A percentile compares a stretch with the other conserved stretches of the same genome.
Conservation (phyloP, 768 basidiomycete species). For the Agaricus sinodeliciosus region DNA sequence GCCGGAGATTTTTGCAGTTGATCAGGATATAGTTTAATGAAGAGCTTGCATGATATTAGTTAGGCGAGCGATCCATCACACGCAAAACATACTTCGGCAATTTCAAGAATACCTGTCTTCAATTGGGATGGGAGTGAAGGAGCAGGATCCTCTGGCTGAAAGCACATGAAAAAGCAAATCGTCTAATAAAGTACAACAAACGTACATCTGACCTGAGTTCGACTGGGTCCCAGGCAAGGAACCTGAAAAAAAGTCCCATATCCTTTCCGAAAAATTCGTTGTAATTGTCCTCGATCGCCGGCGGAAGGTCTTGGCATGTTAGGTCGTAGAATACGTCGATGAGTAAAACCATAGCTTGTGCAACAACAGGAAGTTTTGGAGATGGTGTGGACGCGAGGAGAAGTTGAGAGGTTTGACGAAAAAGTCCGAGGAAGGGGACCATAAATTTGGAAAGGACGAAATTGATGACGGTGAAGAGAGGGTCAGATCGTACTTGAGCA, state of each 20-base stretch:
- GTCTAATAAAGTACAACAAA: slow-evolving; percentile 5
- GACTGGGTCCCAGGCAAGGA: slow-evolving; percentile 73
- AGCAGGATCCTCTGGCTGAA: slow-evolving; percentile 69
- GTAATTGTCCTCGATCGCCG: slow-evolving; percentile 86
- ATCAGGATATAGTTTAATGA: slow-evolving; percentile 78
- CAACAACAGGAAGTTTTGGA: slow-evolving; percentile 44
- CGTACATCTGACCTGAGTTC: slow-evolving; percentile 67
- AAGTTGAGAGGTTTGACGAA: slow-evolving; percentile 54
- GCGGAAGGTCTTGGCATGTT: slow-evolving; percentile 91
- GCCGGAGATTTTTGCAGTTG: slow-evolving; percentile 58
- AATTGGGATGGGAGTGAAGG: slow-evolving; percentile 87
- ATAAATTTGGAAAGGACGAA: slow-evolving; percentile 82
- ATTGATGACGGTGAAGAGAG: slow-evolving; percentile 87
- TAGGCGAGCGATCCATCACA: not conserved
- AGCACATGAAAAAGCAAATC: slow-evolving; percentile 1
- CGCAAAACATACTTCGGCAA: slow-evolving; percentile 60
- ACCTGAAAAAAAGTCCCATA: slow-evolving; percentile 70
- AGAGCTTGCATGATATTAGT: slow-evolving; percentile 41
- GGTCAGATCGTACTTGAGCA: slow-evolving; percentile 80
- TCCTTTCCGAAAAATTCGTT: slow-evolving; percentile 71
- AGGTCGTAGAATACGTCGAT: slow-evolving; percentile 91
- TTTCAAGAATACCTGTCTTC: slow-evolving; percentile 86
- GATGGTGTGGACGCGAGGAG: slow-evolving; percentile 38
- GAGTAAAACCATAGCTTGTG: slow-evolving; percentile 72
- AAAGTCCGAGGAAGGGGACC: slow-evolving; percentile 77